Base-by-base conservation (phyloP, 2,329 filamentous ascomycete genomes). In the Fusarium algeriense region DNA sequence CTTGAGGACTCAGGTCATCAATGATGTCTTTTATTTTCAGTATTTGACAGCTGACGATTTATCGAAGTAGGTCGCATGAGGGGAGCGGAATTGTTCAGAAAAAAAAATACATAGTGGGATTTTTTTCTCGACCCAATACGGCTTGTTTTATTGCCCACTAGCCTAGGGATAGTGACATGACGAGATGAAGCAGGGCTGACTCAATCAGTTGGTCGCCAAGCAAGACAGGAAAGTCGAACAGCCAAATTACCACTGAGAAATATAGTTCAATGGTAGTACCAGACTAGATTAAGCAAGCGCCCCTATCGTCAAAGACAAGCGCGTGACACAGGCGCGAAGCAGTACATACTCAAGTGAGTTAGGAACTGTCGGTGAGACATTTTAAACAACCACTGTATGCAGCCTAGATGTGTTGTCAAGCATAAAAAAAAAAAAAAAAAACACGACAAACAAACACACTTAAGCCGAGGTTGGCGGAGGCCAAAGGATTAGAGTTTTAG, bases 401-500 rank as follows among this genome's bases (percentile, higher is more conserved):
- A 55, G 45, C 34, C 65, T 44, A 23, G 37, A 55, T 35, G 30
- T 41, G 53, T 60, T 64, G 60, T 65, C 52, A 30, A 54, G 54
- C 32, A 58, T 37, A 37, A 52, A 53, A 56, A 20, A 41, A 44
- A 52, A 56, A 38, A 38, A 34, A 64, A 46, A 23, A 38, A 41
- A 40, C 48, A 46, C 34, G 23, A 43, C 38, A 48, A 46, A 17
- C n/a, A 34, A 61, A 32, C 37, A 68, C 45, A 48, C 30, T 35
- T 70, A 65, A 14, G 41, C 59, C 64, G 40, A 64, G 44, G 45
- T 45, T 49, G 44, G 49, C 53, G 50, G 37, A 60, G 38, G 54
- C 44, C n/a, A 56, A 34, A 55, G 53, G 60, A 60, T 74, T 75
- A 75, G 59, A 74, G 71, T 75, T 75, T 75, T 66, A 64, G 63